Evolutionary conservation across 352 stramenopile species (phyloP).

Genomic region (Pseudoperonospora humuli): DNA sequence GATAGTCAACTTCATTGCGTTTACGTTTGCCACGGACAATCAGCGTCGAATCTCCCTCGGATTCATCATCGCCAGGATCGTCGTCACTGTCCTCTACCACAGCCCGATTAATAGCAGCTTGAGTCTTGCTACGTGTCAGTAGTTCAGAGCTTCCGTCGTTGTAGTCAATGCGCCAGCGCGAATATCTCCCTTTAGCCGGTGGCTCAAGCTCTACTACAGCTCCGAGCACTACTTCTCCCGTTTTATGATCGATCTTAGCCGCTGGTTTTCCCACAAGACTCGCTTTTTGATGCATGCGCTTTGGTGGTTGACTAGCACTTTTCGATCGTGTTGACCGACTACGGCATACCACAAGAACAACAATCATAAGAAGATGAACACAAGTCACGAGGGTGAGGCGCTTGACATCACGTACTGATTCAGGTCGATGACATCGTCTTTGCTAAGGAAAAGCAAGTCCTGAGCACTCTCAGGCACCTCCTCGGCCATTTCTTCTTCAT

Average conservation of each 20-base stretch:
- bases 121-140: constrained; percentile 24
- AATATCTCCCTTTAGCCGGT: constrained; percentile 19
- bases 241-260: constrained; percentile 29
- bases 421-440: constrained; percentile 42
- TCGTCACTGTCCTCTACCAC: constrained; percentile 7
- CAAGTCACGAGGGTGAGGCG: not conserved
- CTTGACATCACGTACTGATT: constrained; percentile 31
- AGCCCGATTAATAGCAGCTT: constrained; percentile 29
- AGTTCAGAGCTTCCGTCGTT: constrained; percentile 40
- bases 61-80: constrained; percentile 9
- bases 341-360: not conserved
- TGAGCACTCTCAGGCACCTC: constrained; percentile 29
- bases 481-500: constrained; percentile 21
- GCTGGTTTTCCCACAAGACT: constrained; percentile 34
- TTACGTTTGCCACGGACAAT: constrained; percentile 75
- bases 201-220: constrained; percentile 38
- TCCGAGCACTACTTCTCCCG: constrained; percentile 33
- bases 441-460: constrained; percentile 42
- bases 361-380: constrained; percentile 3
- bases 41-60: constrained; percentile 26
- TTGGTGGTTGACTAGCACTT: constrained; percentile 4
- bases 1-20: constrained; percentile 72
- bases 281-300: constrained; percentile 11
- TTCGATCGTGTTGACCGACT: constrained; percentile 26
- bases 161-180: constrained; percentile 55